These are phyloP conservation scores for Alternaria gaisen DNA, from an alignment of 2,329 filamentous ascomycete genomes.

Conservation along the genomic window DNA sequence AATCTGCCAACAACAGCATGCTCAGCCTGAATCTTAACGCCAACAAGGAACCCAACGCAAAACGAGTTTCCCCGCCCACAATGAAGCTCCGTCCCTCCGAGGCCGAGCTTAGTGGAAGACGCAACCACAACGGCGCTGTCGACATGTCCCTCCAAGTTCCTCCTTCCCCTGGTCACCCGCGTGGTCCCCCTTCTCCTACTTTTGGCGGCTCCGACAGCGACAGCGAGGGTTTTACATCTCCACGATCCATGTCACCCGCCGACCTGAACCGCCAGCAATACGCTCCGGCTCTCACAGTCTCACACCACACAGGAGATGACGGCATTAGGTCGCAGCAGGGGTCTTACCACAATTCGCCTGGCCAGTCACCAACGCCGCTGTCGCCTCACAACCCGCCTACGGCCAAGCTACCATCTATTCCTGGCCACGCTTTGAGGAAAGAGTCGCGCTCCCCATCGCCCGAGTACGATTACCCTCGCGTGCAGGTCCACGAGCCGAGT, in stretches of 20 bases:
- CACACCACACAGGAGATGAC: slow-evolving; percentile 34
- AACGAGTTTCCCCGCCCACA: slow-evolving; percentile 33
- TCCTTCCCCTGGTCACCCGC: slow-evolving; percentile 39
- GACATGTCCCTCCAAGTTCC: slow-evolving; percentile 49
- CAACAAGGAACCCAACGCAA: slow-evolving; percentile 31
- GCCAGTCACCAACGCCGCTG: slow-evolving; percentile 33
- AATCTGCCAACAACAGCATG: slow-evolving; percentile 47
- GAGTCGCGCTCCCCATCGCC: slow-evolving; percentile 34
- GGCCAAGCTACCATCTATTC: slow-evolving; percentile 37
- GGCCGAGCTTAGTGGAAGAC: slow-evolving; percentile 49
- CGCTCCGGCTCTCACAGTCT: slow-evolving; percentile 35
- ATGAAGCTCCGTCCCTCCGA: slow-evolving; percentile 48
- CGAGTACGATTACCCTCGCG: slow-evolving; percentile 25
- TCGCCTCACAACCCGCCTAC: slow-evolving; percentile 40
- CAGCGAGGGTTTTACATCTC: slow-evolving; percentile 34
- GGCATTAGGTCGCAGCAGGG: slow-evolving; percentile 38
- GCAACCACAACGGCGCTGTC: slow-evolving; percentile 44
- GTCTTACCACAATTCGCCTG: slow-evolving; percentile 39
- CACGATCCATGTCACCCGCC: slow-evolving; percentile 36
- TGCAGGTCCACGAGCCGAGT: slow-evolving; percentile 39
- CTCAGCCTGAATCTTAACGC: slow-evolving; percentile 41
- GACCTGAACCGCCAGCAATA: slow-evolving; percentile 39
- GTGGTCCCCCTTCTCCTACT: slow-evolving; percentile 27
- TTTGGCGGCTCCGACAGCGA: slow-evolving; percentile 43
- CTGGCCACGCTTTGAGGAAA: slow-evolving; percentile 30